These are phyloP conservation scores for Camellia oleifera DNA, from an alignment of 179 eudicot species.

Conservation along the genomic window DNA sequence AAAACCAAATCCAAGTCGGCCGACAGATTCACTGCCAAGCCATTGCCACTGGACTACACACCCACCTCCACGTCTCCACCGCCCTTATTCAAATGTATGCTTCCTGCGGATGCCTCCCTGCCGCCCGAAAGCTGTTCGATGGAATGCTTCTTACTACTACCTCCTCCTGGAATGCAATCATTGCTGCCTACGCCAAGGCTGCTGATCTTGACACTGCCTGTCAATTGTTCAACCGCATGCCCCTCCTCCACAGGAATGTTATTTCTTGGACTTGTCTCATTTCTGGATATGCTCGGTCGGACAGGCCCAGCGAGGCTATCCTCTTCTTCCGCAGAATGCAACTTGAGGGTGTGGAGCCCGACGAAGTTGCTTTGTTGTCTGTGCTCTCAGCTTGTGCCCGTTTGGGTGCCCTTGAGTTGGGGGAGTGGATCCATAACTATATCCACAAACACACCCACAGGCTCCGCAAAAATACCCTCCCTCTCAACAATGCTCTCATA, in stretches of 20 bases:
- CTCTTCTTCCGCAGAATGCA: slow-evolving; percentile 40
- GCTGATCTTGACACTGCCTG: slow-evolving; percentile 33
- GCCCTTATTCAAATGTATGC: slow-evolving; percentile 44
- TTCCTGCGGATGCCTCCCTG: slow-evolving; percentile 16
- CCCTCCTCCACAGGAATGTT: slow-evolving; percentile 37
- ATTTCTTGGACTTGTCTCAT: slow-evolving; percentile 54
- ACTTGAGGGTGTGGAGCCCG: slow-evolving; percentile 39
- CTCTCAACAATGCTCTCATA: slow-evolving; percentile 45
- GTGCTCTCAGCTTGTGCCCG: slow-evolving; percentile 60
- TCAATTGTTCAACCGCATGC: slow-evolving; percentile 31
- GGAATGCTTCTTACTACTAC: slow-evolving; percentile 33
- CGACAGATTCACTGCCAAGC: slow-evolving; percentile 48
- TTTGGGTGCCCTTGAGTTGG: slow-evolving; percentile 51
- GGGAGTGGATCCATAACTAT: slow-evolving; percentile 41
- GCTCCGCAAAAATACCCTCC: slow-evolving; percentile 17
- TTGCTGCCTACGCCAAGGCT: slow-evolving; percentile 40
- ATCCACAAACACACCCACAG: slow-evolving; percentile 18
- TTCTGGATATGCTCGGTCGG: slow-evolving; percentile 39
- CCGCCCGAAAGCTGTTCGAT: slow-evolving; percentile 53
- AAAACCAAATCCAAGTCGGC: slow-evolving; percentile 26
- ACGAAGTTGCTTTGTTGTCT: slow-evolving; percentile 45
- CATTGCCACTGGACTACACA: slow-evolving; percentile 30
- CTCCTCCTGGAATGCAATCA: slow-evolving; percentile 51
- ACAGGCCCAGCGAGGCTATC: slow-evolving; percentile 40
- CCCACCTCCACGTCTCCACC: slow-evolving; percentile 30